Percentiles rank a stretch among this genome's conserved stretches.
phyloP scores from a whole-genome alignment of 2,329 filamentous ascomycete species.

The Hortaea sp. region DNA sequence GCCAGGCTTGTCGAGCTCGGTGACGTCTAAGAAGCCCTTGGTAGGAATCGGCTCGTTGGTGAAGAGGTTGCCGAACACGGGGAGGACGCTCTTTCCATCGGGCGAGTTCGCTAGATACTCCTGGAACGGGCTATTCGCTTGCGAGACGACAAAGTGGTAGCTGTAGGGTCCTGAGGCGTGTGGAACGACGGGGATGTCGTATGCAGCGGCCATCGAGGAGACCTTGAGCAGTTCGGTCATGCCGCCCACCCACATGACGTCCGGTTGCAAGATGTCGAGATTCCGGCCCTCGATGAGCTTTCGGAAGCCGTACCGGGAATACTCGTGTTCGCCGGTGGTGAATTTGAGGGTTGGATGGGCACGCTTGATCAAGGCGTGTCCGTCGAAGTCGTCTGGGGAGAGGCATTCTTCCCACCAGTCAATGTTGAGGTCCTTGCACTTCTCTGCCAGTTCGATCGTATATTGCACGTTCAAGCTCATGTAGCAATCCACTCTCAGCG shows the following conservation, averaged over 20 bases:
- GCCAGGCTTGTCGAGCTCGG: constrained; percentile 75
- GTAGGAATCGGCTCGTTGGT: constrained; percentile 80
- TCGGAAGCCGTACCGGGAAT: constrained; percentile 86
- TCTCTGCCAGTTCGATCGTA: constrained; percentile 82
- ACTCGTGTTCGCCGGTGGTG: constrained; percentile 93
- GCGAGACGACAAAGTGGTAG: constrained; percentile 91
- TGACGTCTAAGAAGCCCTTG: constrained; percentile 70
- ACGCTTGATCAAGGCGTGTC: constrained; percentile 79
- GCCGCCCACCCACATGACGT: constrained; percentile 96
- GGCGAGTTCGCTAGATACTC: constrained; percentile 91
- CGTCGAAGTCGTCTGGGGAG: constrained; percentile 83
- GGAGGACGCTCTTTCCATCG: constrained; percentile 79
- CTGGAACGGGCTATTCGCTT: constrained; percentile 88
- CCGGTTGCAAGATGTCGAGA: constrained; percentile 86
- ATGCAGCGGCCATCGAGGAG: constrained; percentile 77
- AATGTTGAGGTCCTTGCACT: constrained; percentile 72
- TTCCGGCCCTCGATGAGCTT: constrained; percentile 88
- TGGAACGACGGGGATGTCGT: constrained; percentile 91
- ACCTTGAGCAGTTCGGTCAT: constrained; percentile 87
- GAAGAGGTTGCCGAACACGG: constrained; percentile 88
- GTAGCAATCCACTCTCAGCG: constrained; percentile 92
- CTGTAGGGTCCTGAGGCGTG: constrained; percentile 90
- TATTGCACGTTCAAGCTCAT: constrained; percentile 92
- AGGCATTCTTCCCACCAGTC: constrained; percentile 98
- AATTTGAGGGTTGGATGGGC: constrained; percentile 87